Percentiles rank a stretch among this genome's conserved stretches.
Conservation (phyloP, 1,139 yeast species). For the Sugiyamaella castrensis region DNA sequence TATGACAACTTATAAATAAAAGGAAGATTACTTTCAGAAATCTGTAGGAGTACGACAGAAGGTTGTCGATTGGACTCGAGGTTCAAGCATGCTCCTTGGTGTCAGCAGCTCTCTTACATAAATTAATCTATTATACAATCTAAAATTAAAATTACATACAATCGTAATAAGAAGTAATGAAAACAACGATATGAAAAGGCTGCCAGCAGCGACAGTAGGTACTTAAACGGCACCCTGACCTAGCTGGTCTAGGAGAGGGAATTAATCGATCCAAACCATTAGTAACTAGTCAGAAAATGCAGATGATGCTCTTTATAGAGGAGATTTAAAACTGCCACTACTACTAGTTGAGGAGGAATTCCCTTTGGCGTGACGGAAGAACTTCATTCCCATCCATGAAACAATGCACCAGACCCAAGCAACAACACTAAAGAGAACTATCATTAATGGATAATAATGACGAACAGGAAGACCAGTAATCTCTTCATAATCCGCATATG, state of each 20-base stretch:
- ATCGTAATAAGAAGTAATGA: no score
- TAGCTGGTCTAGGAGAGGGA: neutral
- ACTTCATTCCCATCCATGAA: constrained; percentile 76
- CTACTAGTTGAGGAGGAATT: constrained; percentile 17
- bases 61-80: no score
- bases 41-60: no score
- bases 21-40: no score
- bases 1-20: constrained; percentile 4
- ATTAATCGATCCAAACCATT: neutral
- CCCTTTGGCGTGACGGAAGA: constrained; percentile 73
- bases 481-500: constrained; percentile 29
- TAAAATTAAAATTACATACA: no score
- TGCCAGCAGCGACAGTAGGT: no score
- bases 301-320: constrained; percentile 1
- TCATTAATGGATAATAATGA: constrained; percentile 49
- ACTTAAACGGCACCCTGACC: no score
- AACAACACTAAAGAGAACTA: constrained; percentile 53
- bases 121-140: no score
- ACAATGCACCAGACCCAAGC: constrained; percentile 75
- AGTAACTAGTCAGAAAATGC: constrained; percentile 26
- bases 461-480: constrained; percentile 40
- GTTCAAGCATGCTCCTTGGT: no score
- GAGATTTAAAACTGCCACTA: neutral
- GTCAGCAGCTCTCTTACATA: no score
- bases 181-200: no score